These are phyloP conservation scores for Clavispora vitiphila DNA, from an alignment of 805 yeast species.

Conservation along the genomic window DNA sequence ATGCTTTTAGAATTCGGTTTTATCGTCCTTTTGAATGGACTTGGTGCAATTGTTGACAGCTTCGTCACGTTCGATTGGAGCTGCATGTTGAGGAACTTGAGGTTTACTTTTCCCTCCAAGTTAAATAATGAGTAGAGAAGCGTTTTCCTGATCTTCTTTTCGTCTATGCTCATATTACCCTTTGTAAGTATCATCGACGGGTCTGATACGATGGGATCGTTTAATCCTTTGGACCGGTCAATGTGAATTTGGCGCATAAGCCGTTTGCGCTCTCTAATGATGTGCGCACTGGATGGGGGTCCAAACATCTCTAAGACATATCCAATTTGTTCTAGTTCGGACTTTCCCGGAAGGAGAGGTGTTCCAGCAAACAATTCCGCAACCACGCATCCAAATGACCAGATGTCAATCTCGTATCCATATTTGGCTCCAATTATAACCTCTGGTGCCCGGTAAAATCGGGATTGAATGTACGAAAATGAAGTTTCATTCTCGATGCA, in stretches of 20 bases:
- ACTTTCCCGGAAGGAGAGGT: constrained; percentile 21
- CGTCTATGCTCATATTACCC: constrained; percentile 17
- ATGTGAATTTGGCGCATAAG: constrained; percentile 21
- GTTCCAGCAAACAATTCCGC: constrained; percentile 15
- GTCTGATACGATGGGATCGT: constrained; percentile 10
- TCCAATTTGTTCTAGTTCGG: constrained; percentile 45
- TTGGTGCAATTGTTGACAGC: constrained; percentile 3
- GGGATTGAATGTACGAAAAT: constrained; percentile 52
- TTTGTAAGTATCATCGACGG: constrained; percentile 3
- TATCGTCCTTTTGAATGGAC: constrained; percentile 18
- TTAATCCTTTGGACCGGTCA: constrained; percentile 6
- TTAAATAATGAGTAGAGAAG: constrained; percentile 36
- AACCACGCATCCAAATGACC: constrained; percentile 82
- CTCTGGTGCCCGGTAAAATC: constrained; percentile 79
- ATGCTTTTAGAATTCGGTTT: constrained; percentile 26
- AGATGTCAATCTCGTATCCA: constrained; percentile 66
- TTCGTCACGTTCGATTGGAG: constrained; percentile 12
- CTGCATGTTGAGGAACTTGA: constrained; percentile 27
- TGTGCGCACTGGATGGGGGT: constrained; percentile 37
- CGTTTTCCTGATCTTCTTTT: constrained; percentile 29
- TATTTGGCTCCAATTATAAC: constrained; percentile 64
- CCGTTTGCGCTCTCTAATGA: constrained; percentile 35
- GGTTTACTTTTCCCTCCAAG: constrained; percentile 33
- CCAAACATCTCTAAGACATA: constrained; percentile 43
- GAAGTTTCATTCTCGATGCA: constrained; percentile 41